Conservation (phyloP, 73 alveolate genomes). For the Breviolum minutum region DNA sequence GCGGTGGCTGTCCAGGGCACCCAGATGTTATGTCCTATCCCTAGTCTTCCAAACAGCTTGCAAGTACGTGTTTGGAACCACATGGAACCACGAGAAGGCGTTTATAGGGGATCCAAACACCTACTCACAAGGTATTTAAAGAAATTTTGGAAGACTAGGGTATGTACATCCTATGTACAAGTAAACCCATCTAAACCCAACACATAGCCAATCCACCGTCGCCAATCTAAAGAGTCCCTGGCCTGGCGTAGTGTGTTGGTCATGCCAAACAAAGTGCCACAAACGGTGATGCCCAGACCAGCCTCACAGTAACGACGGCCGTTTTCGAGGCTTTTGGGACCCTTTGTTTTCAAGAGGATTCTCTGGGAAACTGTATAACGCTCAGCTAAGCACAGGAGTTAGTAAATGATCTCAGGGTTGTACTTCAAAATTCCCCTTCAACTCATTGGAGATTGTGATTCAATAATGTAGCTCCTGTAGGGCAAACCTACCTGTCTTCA, state of each 20-base stretch:
- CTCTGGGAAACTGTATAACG: background rate
- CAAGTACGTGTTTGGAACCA: too few species aligned
- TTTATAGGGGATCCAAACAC: too few species aligned
- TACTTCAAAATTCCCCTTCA: too few species aligned
- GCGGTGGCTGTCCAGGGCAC: background rate
- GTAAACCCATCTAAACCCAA: too few species aligned
- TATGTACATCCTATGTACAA: too few species aligned
- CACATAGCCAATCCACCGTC: background rate
- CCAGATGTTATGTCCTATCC: too few species aligned
- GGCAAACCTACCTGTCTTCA: too few species aligned
- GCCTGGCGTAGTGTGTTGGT: conserved; percentile 89
- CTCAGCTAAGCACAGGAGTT: background rate
- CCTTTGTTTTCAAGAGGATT: background rate
- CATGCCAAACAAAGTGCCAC: conserved; percentile 94
- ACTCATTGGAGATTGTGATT: too few species aligned
- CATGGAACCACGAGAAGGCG: too few species aligned
- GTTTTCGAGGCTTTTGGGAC: background rate
- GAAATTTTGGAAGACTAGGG: background rate
- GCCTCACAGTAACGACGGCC: background rate
- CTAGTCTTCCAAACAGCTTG: too few species aligned
- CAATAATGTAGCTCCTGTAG: too few species aligned
- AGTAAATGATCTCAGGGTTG: too few species aligned
- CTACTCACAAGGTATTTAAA: background rate
- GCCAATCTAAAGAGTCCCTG: background rate
- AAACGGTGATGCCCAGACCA: conserved; percentile 80